Evolutionary conservation across 169 alveolate species (phyloP).

Genomic region (Eimeria necatrix): DNA sequence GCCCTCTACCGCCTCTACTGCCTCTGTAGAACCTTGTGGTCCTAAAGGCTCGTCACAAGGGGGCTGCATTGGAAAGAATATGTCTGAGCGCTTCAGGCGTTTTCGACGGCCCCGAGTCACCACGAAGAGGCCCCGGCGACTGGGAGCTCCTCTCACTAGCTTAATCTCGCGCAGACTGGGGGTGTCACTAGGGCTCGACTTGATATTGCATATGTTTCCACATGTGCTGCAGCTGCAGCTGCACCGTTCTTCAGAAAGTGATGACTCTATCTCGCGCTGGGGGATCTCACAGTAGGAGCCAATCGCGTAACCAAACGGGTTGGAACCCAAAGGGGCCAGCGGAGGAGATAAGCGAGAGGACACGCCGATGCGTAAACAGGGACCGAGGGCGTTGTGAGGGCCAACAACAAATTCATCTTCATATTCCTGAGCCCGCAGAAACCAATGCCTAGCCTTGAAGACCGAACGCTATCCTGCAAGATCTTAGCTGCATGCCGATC

Average conservation of each 20-base stretch:
- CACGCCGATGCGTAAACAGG: constrained; percentile 85
- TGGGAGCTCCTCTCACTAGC: constrained; percentile 22
- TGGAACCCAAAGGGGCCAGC: constrained; percentile 85
- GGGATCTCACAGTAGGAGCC: constrained; percentile 23
- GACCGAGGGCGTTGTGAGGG: constrained; percentile 33
- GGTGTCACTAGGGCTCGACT: not conserved
- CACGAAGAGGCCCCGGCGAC: constrained; percentile 23
- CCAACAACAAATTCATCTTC: not conserved
- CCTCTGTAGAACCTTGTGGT: not conserved
- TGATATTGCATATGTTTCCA: not conserved
- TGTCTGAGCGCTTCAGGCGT: not conserved
- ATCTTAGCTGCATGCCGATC: no score
- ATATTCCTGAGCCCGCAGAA: not conserved
- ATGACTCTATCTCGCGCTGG: not conserved
- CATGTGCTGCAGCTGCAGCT: constrained; percentile 11
- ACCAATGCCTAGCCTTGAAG: no score
- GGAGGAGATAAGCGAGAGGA: constrained; percentile 84
- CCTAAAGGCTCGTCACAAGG: not conserved
- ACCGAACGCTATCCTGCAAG: no score
- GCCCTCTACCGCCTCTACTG: not conserved
- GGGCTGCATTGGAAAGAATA: not conserved
- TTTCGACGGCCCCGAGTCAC: constrained; percentile 17
- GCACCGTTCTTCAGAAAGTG: not conserved
- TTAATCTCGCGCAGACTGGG: not conserved
- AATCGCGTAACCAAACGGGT: constrained; percentile 85